Evolutionary conservation across 805 yeast species (phyloP), one percentile per base, ranked within the genome.

Genomic region (Kockiozyma suomiensis): DNA sequence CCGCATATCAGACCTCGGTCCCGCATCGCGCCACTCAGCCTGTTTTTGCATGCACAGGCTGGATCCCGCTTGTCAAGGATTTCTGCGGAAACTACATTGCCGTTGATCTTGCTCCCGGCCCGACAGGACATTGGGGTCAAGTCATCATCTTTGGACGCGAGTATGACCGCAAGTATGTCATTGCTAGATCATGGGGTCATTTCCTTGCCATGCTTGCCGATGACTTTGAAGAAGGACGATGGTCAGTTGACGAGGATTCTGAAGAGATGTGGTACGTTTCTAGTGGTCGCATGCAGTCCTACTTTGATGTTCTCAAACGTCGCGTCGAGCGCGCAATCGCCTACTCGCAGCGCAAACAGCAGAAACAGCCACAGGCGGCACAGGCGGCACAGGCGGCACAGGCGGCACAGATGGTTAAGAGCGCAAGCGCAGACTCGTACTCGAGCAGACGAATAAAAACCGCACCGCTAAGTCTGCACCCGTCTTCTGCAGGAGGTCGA

Each of bases 1-100:
- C 45, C 26, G 56, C 64, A 21, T 59, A 62, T 33, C 86, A 87
- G 74, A 80, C 79, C 59, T 85, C 94, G 0, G 79, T 90, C 15
- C 99, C 99, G 7, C 88, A 88, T 19, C 86, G 85, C 4, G 76
- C 85, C 12, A 78, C 91, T 47, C 88, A 88, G 71, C 80, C 82
- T 7, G 84, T 85, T 5, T 94, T 90, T 74, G 93, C 97, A n/a
- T 90, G 90, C 73, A 85, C 90, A 3, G 83, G 82, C 69, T 93
- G 99, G 99, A 85, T 93, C 60, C 98, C 99, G 2, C 74, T 93
- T 54, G 84, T 89, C 40, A 90, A 93, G 50, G 99, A 93, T 73
- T 85, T 83, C 55, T 86, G 85, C 23, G 99, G 99, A 48, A 93
- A 93, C 76, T 92, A 91, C 73, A 85, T 93, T 65, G 99, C 91